Evolutionary conservation across 495 filamentous ascomycete genomes (phyloP), one percentile per base, ranked within the genome.

Genomic region (Penicillium manginii): DNA sequence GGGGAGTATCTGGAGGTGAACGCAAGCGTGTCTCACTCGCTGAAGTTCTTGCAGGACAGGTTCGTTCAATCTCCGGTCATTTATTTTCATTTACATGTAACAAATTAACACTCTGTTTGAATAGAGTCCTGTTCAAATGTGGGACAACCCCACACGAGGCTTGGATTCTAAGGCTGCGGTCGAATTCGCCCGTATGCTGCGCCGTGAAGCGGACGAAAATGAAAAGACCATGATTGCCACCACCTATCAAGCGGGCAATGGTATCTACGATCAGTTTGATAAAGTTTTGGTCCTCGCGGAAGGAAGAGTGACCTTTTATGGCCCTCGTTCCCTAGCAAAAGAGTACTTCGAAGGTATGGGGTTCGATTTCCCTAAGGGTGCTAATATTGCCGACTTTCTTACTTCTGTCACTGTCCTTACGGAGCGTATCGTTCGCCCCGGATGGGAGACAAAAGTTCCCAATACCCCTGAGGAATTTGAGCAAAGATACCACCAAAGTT

Each of bases 1-100:
- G 90, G 46, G 91, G 91, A 55, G 87, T 96, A 0, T 89, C 85
- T 54, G 91, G 91, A 54, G 91, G 91, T 53, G 91, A 96, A 70
- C 76, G 91, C 12, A 94, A 93, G 73, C 84, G 91, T 63, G 89
- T 93, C 32, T 91, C 87, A 59, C 88, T 94, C 68, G 87, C 90
- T 1, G 91, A 94, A 64, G 76, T 80, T 11, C 80, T 86, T 48
- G 78, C 91, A 14, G 80, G 84, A 8, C 83, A 86, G 67, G 72
- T 73, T 50, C 9, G 81, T 72, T 85, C 42, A 82, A 78, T 47
- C 76, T 75, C 19, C 79, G 11, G 18, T 35, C n/a, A 14, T 21
- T 1, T n/a, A 37, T 19, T 40, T 2, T 31, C 4, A 47, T 83
- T 3, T 4, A 29, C 19, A 5, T 39, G 3, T 22, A 39, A 26